phyloP scores from a whole-genome alignment of 805 yeast species.

The Candida andamanensis region DNA sequence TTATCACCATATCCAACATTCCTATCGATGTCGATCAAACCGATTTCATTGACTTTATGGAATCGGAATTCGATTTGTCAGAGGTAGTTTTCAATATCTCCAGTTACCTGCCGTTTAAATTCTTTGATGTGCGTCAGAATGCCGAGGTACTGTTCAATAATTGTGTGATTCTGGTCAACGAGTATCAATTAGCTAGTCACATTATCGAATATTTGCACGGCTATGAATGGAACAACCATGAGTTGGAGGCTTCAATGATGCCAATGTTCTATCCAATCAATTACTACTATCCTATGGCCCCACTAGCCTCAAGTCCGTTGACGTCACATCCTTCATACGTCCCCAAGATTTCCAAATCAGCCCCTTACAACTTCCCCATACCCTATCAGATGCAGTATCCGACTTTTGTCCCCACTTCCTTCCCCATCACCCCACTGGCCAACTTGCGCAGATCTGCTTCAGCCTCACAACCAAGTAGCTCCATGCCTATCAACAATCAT shows the following conservation, averaged over 20 bases:
- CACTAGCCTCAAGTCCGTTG: no score
- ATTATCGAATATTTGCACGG: conserved; percentile 18
- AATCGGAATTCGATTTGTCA: not conserved
- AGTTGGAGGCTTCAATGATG: no score
- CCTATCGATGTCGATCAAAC: conserved; percentile 10
- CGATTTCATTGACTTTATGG: conserved; percentile 3
- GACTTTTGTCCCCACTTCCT: not conserved
- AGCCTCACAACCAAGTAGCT: not conserved
- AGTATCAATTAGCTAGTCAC: not conserved
- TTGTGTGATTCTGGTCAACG: conserved; percentile 4
- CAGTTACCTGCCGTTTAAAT: conserved; percentile 2
- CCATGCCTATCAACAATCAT: not conserved
- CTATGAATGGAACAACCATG: conserved; percentile 17
- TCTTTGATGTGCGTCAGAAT: not conserved
- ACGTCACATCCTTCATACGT: no score
- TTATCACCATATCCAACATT: conserved; percentile 11
- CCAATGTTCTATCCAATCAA: conserved; percentile 6
- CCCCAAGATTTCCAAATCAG: no score
- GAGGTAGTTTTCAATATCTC: conserved; percentile 5
- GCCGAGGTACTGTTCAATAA: not conserved
- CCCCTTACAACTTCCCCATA: no score
- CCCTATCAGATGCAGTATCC: no score
- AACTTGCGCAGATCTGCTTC: not conserved
- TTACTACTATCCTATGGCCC: not conserved
- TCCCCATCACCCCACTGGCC: not conserved